Base-by-base conservation (phyloP, 352 stramenopile genomes). In the Phytophthora megakarya region DNA sequence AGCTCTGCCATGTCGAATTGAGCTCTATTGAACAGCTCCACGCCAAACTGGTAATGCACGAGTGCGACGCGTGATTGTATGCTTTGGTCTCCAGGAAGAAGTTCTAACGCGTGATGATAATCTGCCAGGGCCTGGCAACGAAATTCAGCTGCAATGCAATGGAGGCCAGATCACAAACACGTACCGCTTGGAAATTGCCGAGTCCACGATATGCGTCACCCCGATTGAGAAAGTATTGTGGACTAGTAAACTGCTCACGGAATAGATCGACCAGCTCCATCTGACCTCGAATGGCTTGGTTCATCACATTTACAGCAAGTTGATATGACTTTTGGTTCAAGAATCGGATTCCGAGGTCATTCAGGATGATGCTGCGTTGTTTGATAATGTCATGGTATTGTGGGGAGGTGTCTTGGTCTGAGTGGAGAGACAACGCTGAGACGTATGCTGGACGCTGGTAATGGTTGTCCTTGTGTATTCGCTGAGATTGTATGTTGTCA, bases 21-120 rank as follows among this genome's bases (percentile, higher is more conserved):
- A 13, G 67, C 82, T 49, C 70, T 61, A 51, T 94, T 94, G 69
- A 94, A 92, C 6, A 92, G 60, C 26, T 92, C 73, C 25, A 94
- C 76, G 16, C 87, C 85, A 52, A 95, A 92, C 23, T 90, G 78
- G 57, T 92, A 95, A 57, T 92, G 85, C 26, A 95, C 81, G 32
- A 93, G 67, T 8, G 78, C 81, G 5, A 94, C 73, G 10, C 85
- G 76, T 9, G 85, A 79, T 23, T 81, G 69, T 16, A 93, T 75
- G 2, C 76, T 75, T n/a, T 65, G 61, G 37, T 67, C 80, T 12
- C 78, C 73, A 1, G 78, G 81, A 11, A 84, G 59, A 5, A 92
- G 32, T 54, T 93, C 82, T 15, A 90, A 60, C 16, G 83, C 84
- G 33, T 81, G 70, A 35, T 92, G 84, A 22, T 95, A 95, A 54